Evolutionary conservation across 176 grass and related monocot genomes (phyloP).

Genomic region (Oryza glumipatula): DNA sequence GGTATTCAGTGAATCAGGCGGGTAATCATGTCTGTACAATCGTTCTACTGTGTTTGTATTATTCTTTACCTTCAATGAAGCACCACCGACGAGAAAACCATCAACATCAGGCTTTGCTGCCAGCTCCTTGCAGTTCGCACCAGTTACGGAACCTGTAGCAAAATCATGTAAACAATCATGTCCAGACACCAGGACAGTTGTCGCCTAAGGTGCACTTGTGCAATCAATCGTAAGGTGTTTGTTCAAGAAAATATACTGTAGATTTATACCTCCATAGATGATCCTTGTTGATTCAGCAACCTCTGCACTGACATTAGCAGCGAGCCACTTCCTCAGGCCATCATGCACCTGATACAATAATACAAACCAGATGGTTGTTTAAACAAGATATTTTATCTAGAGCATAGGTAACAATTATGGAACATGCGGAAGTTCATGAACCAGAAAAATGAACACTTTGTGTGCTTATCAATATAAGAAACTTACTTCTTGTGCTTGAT

Average conservation of each 20-base stretch:
- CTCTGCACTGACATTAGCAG: conserved; percentile 71
- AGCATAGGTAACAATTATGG: not conserved
- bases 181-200: not conserved
- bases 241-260: not conserved
- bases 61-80: conserved; percentile 83
- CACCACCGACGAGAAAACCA: conserved; percentile 86
- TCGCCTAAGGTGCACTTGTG: no score
- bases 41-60: not conserved
- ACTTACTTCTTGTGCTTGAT: conserved; percentile 97
- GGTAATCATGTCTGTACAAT: not conserved
- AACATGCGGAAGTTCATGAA: conserved; percentile 6
- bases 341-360: conserved; percentile 63
- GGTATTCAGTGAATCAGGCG: not conserved
- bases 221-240: not conserved
- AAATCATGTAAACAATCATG: not conserved
- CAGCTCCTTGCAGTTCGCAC: conserved; percentile 71
- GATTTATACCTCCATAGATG: conserved; percentile 78
- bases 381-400: conserved; percentile 9
- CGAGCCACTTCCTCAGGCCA: conserved; percentile 76
- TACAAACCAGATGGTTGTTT: not conserved
- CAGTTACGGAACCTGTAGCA: conserved; percentile 80
- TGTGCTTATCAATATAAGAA: not conserved
- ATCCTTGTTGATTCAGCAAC: conserved; percentile 80
- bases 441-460: not conserved
- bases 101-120: conserved; percentile 74